Evolutionary conservation across 2,329 filamentous ascomycete genomes (phyloP).

Genomic region (Penicillium sp.): DNA sequence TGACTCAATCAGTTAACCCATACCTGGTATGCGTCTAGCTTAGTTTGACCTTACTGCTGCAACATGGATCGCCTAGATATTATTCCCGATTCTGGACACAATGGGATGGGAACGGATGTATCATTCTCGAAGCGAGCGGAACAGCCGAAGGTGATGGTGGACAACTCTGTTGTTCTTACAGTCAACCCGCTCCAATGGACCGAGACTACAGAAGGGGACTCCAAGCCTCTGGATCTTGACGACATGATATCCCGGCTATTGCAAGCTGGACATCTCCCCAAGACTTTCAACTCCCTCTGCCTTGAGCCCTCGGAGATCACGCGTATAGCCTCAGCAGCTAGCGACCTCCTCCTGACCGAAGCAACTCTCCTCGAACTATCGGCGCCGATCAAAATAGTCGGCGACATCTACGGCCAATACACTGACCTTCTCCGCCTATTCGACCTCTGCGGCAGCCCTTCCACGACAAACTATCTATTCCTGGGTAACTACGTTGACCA

Average conservation of each 20-base stretch:
- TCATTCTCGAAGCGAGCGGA: too few relatives aligned
- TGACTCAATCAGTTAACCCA: too few relatives aligned
- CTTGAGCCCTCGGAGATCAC: neutral
- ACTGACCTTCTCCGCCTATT: slow-evolving; percentile 96
- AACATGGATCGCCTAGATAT: too few relatives aligned
- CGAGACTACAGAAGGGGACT: too few relatives aligned
- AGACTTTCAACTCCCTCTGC: neutral
- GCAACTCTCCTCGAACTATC: neutral
- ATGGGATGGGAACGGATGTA: too few relatives aligned
- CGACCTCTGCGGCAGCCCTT: slow-evolving; percentile 97
- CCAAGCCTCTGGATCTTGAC: neutral
- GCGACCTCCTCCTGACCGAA: neutral
- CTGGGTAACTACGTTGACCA: slow-evolving; percentile 98
- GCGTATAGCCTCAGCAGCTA: neutral
- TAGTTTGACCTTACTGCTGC: too few relatives aligned
- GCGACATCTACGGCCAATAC: slow-evolving; percentile 99
- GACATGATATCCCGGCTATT: neutral
- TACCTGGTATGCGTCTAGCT: too few relatives aligned
- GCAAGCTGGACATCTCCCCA: neutral
- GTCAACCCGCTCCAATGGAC: too few relatives aligned
- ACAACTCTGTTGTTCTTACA: too few relatives aligned
- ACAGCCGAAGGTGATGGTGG: too few relatives aligned
- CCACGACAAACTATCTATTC: slow-evolving; percentile 99
- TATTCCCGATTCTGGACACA: too few relatives aligned
- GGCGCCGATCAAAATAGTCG: slow-evolving; percentile 75